Conservation (phyloP, 805 yeast species). For the Wickerhamomyces queroliae region DNA sequence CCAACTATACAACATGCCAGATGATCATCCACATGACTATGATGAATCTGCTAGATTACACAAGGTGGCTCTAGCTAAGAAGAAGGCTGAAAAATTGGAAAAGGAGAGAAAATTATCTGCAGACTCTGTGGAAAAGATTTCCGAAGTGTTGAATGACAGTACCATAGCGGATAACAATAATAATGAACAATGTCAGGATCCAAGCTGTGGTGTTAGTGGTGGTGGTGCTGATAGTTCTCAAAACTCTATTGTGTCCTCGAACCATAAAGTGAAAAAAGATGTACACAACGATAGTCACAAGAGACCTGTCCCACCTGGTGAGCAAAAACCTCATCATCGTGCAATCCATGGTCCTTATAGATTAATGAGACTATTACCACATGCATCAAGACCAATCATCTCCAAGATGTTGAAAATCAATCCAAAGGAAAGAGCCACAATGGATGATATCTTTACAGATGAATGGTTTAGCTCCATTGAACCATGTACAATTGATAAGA, state of each 20-base stretch:
- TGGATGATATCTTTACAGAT: slow-evolving; percentile 60
- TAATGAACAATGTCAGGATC: slow-evolving; percentile 4
- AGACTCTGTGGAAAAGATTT: slow-evolving; percentile 8
- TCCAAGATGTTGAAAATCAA: slow-evolving; percentile 62
- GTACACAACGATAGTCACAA: not conserved
- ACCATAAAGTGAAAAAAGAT: not conserved
- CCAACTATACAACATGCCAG: slow-evolving; percentile 55
- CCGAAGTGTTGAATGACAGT: slow-evolving; percentile 11
- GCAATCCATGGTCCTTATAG: slow-evolving; percentile 79
- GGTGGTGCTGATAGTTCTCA: not conserved
- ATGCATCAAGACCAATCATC: slow-evolving; percentile 73
- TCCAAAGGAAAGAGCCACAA: slow-evolving; percentile 54
- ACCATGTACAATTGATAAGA: slow-evolving; percentile 49
- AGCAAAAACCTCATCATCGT: slow-evolving; percentile 4
- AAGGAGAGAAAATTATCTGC: slow-evolving; percentile 16
- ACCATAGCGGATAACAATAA: slow-evolving; percentile 9
- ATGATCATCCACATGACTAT: slow-evolving; percentile 76
- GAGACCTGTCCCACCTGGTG: not conserved
- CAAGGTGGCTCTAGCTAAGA: slow-evolving; percentile 52
- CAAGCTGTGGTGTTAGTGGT: not conserved
- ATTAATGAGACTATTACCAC: slow-evolving; percentile 74
- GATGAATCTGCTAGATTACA: slow-evolving; percentile 66
- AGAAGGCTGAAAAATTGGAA: slow-evolving; percentile 41
- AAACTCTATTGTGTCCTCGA: not conserved
- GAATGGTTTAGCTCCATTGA: slow-evolving; percentile 64